Percentiles rank a stretch among this genome's conserved stretches.
Evolutionary conservation across 164 flowering plant species (phyloP).

Genomic region (Aristolochia contorta): DNA sequence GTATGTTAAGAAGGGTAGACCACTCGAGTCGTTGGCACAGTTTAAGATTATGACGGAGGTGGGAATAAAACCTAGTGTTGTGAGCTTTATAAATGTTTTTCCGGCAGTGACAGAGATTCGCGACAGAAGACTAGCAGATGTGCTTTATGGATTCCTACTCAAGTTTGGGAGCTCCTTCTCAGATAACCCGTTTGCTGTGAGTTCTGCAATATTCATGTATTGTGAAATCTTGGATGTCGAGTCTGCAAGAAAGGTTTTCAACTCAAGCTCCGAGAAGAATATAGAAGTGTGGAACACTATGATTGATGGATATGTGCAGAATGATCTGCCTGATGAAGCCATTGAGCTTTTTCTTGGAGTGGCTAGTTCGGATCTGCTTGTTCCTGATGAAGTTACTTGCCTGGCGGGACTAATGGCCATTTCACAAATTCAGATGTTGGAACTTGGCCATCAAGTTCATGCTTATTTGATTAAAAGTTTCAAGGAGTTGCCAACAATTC

Average conservation of each 20-base stretch:
- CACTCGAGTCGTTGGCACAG: constrained; percentile 31
- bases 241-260: constrained; percentile 54
- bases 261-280: constrained; percentile 40
- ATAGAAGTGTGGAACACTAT: constrained; percentile 89
- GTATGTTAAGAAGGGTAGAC: constrained; percentile 50
- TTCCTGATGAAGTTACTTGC: constrained; percentile 57
- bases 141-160: constrained; percentile 53
- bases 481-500: constrained; percentile 17
- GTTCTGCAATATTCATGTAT: constrained; percentile 65
- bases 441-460: constrained; percentile 57
- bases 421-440: constrained; percentile 56
- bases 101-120: constrained; percentile 49
- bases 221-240: constrained; percentile 54
- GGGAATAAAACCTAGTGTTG: constrained; percentile 50
- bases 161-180: constrained; percentile 48
- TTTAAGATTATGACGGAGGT: constrained; percentile 52
- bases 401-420: constrained; percentile 53
- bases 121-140: constrained; percentile 24
- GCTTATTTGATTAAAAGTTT: constrained; percentile 52
- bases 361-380: constrained; percentile 24
- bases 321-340: constrained; percentile 33
- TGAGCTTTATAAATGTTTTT: constrained; percentile 74
- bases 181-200: constrained; percentile 57
- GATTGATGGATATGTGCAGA: constrained; percentile 73
- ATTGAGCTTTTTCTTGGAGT: constrained; percentile 50